Evolutionary conservation across 139 green algal species (phyloP).

Genomic region (Trebouxia sp.): DNA sequence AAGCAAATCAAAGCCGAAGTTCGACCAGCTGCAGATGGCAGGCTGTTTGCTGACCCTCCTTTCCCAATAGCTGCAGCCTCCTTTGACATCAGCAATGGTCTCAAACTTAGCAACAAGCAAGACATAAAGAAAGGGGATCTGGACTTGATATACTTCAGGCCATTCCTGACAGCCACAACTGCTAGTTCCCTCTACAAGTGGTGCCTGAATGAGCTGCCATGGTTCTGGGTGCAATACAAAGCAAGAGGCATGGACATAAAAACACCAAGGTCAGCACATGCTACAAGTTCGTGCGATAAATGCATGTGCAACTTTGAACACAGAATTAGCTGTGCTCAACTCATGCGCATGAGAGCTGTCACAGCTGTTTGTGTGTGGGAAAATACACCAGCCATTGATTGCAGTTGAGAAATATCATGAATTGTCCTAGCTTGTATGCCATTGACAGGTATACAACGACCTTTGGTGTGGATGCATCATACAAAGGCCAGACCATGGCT

Average conservation of each 20-base stretch:
- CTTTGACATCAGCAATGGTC: not conserved
- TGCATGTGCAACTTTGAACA: not conserved
- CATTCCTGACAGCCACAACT: not conserved
- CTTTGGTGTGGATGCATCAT: conserved; percentile 18
- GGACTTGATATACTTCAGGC: conserved; percentile 27
- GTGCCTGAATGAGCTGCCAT: conserved; percentile 19
- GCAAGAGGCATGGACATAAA: conserved; percentile 23
- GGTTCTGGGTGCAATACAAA: conserved; percentile 25
- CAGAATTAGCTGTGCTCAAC: no score
- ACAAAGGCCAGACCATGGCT: not conserved
- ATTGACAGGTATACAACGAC: conserved; percentile 17
- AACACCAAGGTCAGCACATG: not conserved
- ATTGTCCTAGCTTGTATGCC: not conserved
- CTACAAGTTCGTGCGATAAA: no score
- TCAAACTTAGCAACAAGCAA: not conserved
- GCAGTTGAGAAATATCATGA: not conserved
- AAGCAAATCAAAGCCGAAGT: not conserved
- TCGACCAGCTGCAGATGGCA: conserved; percentile 1
- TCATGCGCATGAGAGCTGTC: no score
- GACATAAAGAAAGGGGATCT: conserved; percentile 28
- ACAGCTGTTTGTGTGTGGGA: no score
- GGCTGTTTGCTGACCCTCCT: conserved; percentile 17
- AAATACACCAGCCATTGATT: not conserved
- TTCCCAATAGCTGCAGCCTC: conserved; percentile 3
- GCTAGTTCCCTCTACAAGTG: conserved; percentile 8